Conservation (phyloP, 2,329 filamentous ascomycete species). For the Fusarium xyrophilum region DNA sequence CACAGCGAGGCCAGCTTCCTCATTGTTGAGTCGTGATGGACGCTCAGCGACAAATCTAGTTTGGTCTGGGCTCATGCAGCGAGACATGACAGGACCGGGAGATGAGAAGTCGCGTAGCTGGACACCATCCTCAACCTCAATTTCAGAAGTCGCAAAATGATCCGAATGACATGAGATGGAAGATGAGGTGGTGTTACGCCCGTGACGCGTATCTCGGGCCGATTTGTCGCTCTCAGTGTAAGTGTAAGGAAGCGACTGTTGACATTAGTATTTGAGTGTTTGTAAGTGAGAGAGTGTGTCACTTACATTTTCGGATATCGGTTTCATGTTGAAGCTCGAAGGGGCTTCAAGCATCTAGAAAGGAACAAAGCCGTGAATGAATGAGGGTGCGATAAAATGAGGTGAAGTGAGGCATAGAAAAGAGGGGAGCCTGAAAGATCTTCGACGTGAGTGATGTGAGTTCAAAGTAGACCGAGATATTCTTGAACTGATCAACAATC, state of each 20-base stretch:
- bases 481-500: background rate
- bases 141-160: constrained; percentile 12
- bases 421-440: background rate
- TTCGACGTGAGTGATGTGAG: background rate
- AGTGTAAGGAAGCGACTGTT: constrained; percentile 27
- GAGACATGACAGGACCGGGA: constrained; percentile 2
- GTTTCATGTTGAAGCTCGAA: constrained; percentile 23
- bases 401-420: background rate
- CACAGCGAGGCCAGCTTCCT: background rate
- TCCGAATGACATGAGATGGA: constrained; percentile 24
- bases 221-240: constrained; percentile 32
- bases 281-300: background rate
- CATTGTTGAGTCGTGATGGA: constrained; percentile 8
- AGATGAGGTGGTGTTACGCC: constrained; percentile 27
- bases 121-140: constrained; percentile 9
- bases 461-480: background rate
- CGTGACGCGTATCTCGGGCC: constrained; percentile 28
- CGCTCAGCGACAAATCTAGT: constrained; percentile 27
- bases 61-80: constrained; percentile 6
- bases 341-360: background rate
- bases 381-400: background rate
- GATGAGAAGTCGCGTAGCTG: constrained; percentile 20
- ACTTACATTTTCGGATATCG: constrained; percentile 13
- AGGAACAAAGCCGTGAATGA: background rate
- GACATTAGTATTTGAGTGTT: constrained; percentile 5